Evolutionary conservation across 1,284 basidiomycete species (phyloP).

Genomic region (Anthracocystis walkeri): DNA sequence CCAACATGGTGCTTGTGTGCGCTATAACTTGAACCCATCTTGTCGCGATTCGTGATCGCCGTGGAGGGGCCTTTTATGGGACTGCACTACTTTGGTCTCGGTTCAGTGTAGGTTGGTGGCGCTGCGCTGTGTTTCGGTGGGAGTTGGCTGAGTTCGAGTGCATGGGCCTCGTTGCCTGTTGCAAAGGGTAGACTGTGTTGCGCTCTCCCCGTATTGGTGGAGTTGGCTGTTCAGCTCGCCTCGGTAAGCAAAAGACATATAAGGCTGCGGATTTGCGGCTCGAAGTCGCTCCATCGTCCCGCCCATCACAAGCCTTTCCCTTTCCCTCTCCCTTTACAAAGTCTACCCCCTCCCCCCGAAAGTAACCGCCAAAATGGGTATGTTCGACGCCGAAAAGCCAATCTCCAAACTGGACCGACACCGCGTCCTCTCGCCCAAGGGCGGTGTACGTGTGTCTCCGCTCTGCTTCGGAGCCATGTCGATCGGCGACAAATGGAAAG

Average conservation of each 20-base stretch:
- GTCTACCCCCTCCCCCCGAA: background rate
- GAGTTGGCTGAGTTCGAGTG: no score
- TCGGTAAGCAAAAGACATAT: background rate
- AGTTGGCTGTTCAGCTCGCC: no score
- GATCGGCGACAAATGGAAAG: slow-evolving; percentile 72
- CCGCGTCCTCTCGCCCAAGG: slow-evolving; percentile 71
- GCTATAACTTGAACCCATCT: background rate
- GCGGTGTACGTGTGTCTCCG: slow-evolving; percentile 72
- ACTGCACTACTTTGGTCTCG: background rate
- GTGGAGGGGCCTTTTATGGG: background rate
- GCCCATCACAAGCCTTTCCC: background rate
- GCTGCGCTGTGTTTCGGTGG: background rate
- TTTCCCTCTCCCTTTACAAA: background rate
- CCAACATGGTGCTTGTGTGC: background rate
- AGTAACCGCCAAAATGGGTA: slow-evolving; percentile 20
- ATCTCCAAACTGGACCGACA: slow-evolving; percentile 64
- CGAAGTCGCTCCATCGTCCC: background rate
- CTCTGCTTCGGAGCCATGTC: slow-evolving; percentile 73
- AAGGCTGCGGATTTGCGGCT: background rate
- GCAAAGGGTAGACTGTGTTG: no score
- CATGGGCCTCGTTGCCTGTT: no score
- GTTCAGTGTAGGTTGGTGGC: background rate
- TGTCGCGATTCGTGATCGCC: background rate
- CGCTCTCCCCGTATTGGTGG: no score
- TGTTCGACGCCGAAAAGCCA: slow-evolving; percentile 47